Base-by-base conservation (phyloP, 345 rosid species). In the Populus alba region DNA sequence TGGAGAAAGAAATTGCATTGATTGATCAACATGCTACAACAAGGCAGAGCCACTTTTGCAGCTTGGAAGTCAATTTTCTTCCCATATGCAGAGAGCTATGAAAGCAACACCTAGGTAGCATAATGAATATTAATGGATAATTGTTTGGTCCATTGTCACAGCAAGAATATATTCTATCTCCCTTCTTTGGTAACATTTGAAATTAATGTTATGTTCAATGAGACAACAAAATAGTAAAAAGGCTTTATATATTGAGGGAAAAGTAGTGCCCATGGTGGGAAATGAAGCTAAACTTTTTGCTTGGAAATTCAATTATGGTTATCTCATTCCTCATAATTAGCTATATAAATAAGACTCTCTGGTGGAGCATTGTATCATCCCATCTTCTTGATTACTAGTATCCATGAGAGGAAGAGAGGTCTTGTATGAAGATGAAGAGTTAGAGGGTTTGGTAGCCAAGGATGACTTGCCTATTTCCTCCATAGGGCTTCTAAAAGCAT, bases 381-480 rank as follows among this genome's bases (percentile, higher is more conserved):
- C 51, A 76, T 51, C 49, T 49, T 16, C 55, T 49, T 18, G 18
- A 49, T 16, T 18, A 47, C 5, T 15, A 1, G 9, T 4, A 47
- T 16, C n/a, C 8, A 61, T 8, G 3, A 1, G 43, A 78, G 77
- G 86, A 83, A 83, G 88, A 85, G 87, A 23, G 88, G 81, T 75
- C 87, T 86, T 78, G 90, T 81, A 84, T 86, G 90, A 66, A 80
- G 87, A 82, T 79, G 71, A 78, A 85, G 87, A 79, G 83, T 68
- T 68, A 33, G 59, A 5, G 22, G 16, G 84, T 84, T 73, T 23
- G 87, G 70, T 86, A 87, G 88, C 90, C 90, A 87, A 82, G 88
- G 90, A 87, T 85, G 90, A 86, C 88, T 87, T 87, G 90, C 90
- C 90, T 86, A 75, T 65, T 16, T 77, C 81, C 71, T 75, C 22